phyloP scores from a whole-genome alignment of 2,329 filamentous ascomycete genomes.

The Aspergillus sclerotialis region DNA sequence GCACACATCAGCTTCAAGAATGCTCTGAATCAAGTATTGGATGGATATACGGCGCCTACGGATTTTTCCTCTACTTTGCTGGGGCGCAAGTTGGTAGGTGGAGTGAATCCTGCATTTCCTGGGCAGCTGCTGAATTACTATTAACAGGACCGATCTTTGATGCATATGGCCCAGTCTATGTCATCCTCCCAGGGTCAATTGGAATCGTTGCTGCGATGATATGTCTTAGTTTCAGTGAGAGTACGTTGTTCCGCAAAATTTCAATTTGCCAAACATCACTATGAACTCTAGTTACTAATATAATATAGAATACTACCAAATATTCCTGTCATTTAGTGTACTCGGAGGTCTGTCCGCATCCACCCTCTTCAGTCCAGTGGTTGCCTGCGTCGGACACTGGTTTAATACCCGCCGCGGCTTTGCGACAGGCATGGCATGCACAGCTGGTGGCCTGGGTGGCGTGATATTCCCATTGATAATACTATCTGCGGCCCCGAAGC shows the following conservation, averaged over 20 bases:
- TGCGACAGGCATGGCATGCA: conserved; percentile 29
- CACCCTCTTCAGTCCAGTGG: conserved; percentile 23
- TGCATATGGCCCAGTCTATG: conserved; percentile 22
- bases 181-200: conserved; percentile 24
- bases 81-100: conserved; percentile 14
- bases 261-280: conserved; percentile 19
- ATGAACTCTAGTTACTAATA: conserved; percentile 16
- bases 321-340: conserved; percentile 30
- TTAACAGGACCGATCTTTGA: conserved; percentile 32
- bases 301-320: conserved; percentile 28
- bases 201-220: conserved; percentile 9
- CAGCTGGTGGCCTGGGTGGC: conserved; percentile 28
- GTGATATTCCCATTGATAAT: conserved; percentile 29
- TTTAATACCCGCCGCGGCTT: conserved; percentile 23
- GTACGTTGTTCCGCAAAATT: not conserved
- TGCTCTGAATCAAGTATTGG: conserved; percentile 30
- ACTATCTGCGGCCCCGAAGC: conserved; percentile 16
- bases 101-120: too few species aligned
- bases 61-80: conserved; percentile 32
- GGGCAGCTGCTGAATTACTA: not conserved
- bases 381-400: conserved; percentile 28
- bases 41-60: conserved; percentile 37
- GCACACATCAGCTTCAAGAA: conserved; percentile 26
- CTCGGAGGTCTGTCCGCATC: conserved; percentile 26
- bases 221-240: conserved; percentile 7